Percentiles rank a stretch among this genome's conserved stretches.
Evolutionary conservation across 192 early-diverging fungal genomes (phyloP).

Genomic region (Backusella westeae): DNA sequence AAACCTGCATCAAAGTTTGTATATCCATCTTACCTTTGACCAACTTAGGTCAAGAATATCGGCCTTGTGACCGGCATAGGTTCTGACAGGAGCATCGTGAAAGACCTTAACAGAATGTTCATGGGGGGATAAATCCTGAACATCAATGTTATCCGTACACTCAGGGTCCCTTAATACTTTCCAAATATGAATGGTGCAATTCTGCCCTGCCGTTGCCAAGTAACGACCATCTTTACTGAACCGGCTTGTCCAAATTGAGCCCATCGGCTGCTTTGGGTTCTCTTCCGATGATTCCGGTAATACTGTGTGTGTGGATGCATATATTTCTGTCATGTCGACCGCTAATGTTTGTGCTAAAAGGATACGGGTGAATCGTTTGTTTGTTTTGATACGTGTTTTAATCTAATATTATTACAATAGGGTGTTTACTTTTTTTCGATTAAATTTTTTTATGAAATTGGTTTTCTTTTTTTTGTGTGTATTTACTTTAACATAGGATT

Average conservation of each 20-base stretch:
- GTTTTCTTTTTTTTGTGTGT: neutral
- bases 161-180: conserved; percentile 26
- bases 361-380: conserved; percentile 15
- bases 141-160: neutral
- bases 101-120: conserved; percentile 44
- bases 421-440: neutral
- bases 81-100: conserved; percentile 64
- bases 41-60: conserved; percentile 73
- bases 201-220: conserved; percentile 80
- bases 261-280: conserved; percentile 1
- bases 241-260: conserved; percentile 70
- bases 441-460: neutral
- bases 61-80: conserved; percentile 71
- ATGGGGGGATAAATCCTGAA: neutral
- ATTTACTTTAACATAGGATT: conserved; percentile 28
- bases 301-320: neutral
- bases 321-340: neutral
- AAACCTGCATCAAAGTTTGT: neutral
- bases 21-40: conserved; percentile 49
- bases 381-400: conserved; percentile 26
- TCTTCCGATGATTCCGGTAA: neutral
- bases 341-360: conserved; percentile 27
- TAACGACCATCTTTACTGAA: conserved; percentile 80
- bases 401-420: conserved; percentile 7
- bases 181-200: conserved; percentile 71